Percentiles rank a stretch among this genome's conserved stretches.
Conservation (phyloP, 2,329 filamentous ascomycete genomes). For the Pseudofabraea citricarpa region DNA sequence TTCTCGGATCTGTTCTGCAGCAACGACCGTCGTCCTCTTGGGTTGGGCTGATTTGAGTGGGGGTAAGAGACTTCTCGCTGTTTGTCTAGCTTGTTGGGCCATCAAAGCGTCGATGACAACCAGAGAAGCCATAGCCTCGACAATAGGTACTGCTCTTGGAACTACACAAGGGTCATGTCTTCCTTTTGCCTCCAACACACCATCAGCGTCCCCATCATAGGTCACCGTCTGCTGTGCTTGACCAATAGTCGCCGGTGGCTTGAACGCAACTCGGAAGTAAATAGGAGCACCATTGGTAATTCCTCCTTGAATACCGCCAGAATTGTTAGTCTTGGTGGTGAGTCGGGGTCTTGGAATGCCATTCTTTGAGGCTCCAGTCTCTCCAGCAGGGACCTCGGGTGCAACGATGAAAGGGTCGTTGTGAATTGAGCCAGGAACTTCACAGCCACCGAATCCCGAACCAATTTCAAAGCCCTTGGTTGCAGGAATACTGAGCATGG, state of each 20-base stretch:
- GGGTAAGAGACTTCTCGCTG: slow-evolving; percentile 40
- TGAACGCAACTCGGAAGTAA: slow-evolving; percentile 94
- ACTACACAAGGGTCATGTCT: slow-evolving; percentile 93
- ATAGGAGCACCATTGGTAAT: slow-evolving; percentile 91
- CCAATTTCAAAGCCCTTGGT: slow-evolving; percentile 96
- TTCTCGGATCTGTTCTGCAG: slow-evolving; percentile 8
- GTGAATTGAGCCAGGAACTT: slow-evolving; percentile 82
- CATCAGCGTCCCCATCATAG: slow-evolving; percentile 67
- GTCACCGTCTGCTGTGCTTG: slow-evolving; percentile 79
- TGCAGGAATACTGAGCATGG: slow-evolving; percentile 91
- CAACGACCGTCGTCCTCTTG: slow-evolving; percentile 13
- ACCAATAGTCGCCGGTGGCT: slow-evolving; percentile 89
- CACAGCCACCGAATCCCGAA: slow-evolving; percentile 83
- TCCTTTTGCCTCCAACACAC: slow-evolving; percentile 84
- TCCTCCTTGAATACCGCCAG: slow-evolving; percentile 89
- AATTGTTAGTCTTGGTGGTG: slow-evolving; percentile 90
- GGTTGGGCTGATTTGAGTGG: slow-evolving; percentile 26
- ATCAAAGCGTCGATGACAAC: slow-evolving; percentile 83
- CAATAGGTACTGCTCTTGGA: slow-evolving; percentile 72
- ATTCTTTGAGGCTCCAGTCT: slow-evolving; percentile 37
- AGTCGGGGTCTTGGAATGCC: slow-evolving; percentile 55
- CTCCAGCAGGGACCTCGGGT: slow-evolving; percentile 36
- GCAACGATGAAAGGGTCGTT: slow-evolving; percentile 77
- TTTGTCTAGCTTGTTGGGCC: slow-evolving; percentile 65
- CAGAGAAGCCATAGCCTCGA: slow-evolving; percentile 87